Evolutionary conservation across 2,329 filamentous ascomycete genomes (phyloP).

Genomic region (Aspergillus sp.): DNA sequence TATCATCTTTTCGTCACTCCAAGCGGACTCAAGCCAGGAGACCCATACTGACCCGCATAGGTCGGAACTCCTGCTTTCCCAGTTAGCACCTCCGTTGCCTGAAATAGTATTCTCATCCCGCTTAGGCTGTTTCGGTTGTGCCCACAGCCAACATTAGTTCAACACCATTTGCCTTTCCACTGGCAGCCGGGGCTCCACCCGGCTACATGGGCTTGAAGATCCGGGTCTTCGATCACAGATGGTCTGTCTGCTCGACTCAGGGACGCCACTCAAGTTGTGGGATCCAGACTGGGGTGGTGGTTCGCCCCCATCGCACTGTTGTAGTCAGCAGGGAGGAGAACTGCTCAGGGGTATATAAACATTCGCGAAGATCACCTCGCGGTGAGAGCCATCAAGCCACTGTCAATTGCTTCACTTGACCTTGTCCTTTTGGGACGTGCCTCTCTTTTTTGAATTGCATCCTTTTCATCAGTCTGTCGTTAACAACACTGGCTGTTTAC

Average conservation of each 20-base stretch:
- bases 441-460: slow-evolving; percentile 20
- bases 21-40: background rate
- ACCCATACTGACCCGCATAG: slow-evolving; percentile 8
- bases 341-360: slow-evolving; percentile 37
- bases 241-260: slow-evolving; percentile 9
- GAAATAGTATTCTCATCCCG: slow-evolving; percentile 22
- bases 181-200: slow-evolving; percentile 20
- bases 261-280: slow-evolving; percentile 1
- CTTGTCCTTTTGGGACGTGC: slow-evolving; percentile 15
- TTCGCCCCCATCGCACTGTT: slow-evolving; percentile 11
- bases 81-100: slow-evolving; percentile 16
- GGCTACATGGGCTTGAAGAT: slow-evolving; percentile 21
- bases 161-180: slow-evolving; percentile 13
- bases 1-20: slow-evolving; percentile 6
- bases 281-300: slow-evolving; percentile 13
- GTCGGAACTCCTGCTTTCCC: slow-evolving; percentile 13
- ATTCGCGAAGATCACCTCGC: slow-evolving; percentile 23
- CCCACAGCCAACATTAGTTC: slow-evolving; percentile 19
- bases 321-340: slow-evolving; percentile 12
- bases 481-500: slow-evolving; percentile 25
- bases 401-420: slow-evolving; percentile 24
- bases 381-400: slow-evolving; percentile 16
- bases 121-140: slow-evolving; percentile 21
- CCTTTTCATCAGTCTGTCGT: slow-evolving; percentile 32
- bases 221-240: slow-evolving; percentile 18